phyloP scores from a whole-genome alignment of 768 basidiomycete genomes.

The Rubroboletus pulcherrimus region DNA sequence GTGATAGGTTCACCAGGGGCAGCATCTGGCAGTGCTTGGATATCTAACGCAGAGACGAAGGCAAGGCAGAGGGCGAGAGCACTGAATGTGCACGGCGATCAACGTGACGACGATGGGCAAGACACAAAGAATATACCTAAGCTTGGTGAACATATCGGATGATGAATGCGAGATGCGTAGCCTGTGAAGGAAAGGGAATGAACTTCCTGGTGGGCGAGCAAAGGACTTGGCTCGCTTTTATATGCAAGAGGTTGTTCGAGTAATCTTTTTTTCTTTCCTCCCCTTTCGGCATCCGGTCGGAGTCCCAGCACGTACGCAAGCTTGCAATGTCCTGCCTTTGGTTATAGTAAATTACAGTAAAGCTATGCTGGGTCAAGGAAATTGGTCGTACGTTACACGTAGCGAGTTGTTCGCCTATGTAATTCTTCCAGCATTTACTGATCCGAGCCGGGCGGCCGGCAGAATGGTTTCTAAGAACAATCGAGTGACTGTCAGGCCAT shows the following conservation, averaged over 20 bases:
- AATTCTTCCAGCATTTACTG: too few species aligned
- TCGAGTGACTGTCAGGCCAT: too few species aligned
- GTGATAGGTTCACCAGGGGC: too few species aligned
- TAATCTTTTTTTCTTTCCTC: background rate
- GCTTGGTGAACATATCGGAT: background rate
- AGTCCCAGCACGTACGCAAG: background rate
- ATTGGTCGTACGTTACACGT: background rate
- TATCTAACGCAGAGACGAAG: too few species aligned
- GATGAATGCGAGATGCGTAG: too few species aligned
- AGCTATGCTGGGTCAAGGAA: too few species aligned
- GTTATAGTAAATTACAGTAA: too few species aligned
- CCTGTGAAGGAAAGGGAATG: background rate
- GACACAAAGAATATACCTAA: background rate
- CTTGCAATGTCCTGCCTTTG: background rate
- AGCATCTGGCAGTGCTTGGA: too few species aligned
- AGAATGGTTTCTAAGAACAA: too few species aligned
- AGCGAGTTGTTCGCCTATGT: background rate
- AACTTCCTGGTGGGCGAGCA: background rate
- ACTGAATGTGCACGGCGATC: background rate
- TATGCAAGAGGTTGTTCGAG: background rate
- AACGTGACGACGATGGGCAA: background rate
- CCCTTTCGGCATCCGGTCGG: background rate
- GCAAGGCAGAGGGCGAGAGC: too few species aligned
- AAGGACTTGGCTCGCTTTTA: background rate
- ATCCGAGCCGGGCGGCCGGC: too few species aligned